Evolutionary conservation across 1,284 basidiomycete species (phyloP), one percentile per base, ranked within the genome.

Genomic region (Butyriboletus regius): DNA sequence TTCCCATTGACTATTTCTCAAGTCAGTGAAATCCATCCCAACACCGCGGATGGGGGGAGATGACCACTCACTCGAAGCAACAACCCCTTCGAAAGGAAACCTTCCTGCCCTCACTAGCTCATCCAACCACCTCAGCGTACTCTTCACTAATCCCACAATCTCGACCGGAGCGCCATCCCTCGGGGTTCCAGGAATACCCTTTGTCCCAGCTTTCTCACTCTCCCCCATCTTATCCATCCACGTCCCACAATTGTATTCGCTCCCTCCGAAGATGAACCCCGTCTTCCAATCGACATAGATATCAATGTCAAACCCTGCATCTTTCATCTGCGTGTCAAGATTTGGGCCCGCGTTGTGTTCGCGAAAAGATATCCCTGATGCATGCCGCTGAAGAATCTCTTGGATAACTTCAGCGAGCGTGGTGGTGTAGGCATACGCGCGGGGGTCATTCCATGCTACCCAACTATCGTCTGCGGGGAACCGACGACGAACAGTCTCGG

Each of bases 181-280:
- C 2, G 95, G 93, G 0, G 94, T 95, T 13, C 92, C 95, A 6
- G 95, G 95, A 24, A 88, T 71, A 18, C 95, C 96, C 70, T 94
- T 95, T 55, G 90, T 98, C 3, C 92, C 91, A 8, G 96, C 94
- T 61, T 85, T 89, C 52, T 75, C 75, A 1, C 88, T 91, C 62
- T 93, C 91, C 37, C 93, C 93, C 88, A 92, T 95, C 77, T 95
- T 95, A 73, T 95, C 91, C 90, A 93, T 92, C 91, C 91, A 95
- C 0, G 92, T 94, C 32, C 91, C 90, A 61, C 85, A 90, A 59
- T 90, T 90, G 69, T 80, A 76, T 52, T 77, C 72, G 69, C 86
- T 98, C 13, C 95, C 96, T 31, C 95, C 95, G 55, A 84, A 76
- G 59, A 96, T 81, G 57, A 98, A 72, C 1, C 95, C 95, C 7